A percentile compares a stretch with the other conserved stretches of the same genome.
Conservation (phyloP, 106 monocot genomes). For the Dendrobium chrysotoxum region DNA sequence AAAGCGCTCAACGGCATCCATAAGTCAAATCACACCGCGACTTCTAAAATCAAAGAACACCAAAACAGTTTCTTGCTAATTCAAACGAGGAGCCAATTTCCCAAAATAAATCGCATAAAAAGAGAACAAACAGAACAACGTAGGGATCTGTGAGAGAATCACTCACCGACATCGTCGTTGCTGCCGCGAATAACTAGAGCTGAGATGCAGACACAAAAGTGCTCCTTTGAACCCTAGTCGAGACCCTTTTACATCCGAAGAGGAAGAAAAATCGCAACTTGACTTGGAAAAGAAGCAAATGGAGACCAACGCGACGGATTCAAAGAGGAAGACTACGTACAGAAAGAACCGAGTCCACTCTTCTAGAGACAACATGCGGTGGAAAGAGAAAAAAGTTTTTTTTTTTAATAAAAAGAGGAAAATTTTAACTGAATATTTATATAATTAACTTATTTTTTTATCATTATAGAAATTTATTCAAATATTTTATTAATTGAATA, state of each 20-base stretch:
- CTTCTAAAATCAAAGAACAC: background rate
- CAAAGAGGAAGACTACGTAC: too few species aligned
- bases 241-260: background rate
- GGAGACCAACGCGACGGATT: too few species aligned
- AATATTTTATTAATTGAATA: too few species aligned
- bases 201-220: background rate
- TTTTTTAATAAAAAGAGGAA: too few species aligned
- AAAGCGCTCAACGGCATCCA: background rate
- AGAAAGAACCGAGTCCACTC: too few species aligned
- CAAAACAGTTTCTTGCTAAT: background rate
- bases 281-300: background rate
- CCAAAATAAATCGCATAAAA: background rate
- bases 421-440: too few species aligned
- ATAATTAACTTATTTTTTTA: too few species aligned
- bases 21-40: background rate
- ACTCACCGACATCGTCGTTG: constrained; percentile 1
- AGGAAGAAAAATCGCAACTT: background rate
- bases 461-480: too few species aligned
- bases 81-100: background rate
- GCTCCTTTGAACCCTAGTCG: background rate
- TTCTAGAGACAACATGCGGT: too few species aligned
- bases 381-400: too few species aligned
- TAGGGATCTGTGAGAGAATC: background rate
- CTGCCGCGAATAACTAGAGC: background rate
- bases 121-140: background rate